Evolutionary conservation across 495 filamentous ascomycete genomes (phyloP).

Genomic region (Poronia punctata): DNA sequence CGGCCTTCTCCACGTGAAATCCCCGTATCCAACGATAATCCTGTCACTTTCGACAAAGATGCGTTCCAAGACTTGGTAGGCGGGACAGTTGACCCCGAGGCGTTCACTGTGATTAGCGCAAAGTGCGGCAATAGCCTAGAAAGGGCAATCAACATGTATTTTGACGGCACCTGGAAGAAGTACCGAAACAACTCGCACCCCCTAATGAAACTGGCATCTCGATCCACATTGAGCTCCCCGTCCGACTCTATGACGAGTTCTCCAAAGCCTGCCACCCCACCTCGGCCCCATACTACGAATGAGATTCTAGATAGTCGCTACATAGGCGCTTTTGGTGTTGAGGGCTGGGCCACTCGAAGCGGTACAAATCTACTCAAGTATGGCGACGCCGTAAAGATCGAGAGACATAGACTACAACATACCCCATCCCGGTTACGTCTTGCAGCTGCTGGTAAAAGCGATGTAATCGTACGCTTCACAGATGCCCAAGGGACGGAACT

Average conservation of each 20-base stretch:
- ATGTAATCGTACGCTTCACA: slow-evolving; percentile 92
- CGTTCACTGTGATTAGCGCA: slow-evolving; percentile 46
- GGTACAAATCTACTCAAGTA: slow-evolving; percentile 66
- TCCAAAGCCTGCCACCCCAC: slow-evolving; percentile 4
- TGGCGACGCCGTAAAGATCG: slow-evolving; percentile 74
- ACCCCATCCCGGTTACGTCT: slow-evolving; percentile 41
- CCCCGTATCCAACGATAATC: slow-evolving; percentile 2
- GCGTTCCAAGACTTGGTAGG: slow-evolving; percentile 68
- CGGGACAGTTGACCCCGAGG: slow-evolving; percentile 47
- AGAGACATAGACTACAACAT: slow-evolving; percentile 68
- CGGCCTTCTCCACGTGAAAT: too few relatives aligned
- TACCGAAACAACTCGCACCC: slow-evolving; percentile 12
- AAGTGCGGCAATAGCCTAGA: slow-evolving; percentile 58
- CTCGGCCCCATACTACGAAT: slow-evolving; percentile 7
- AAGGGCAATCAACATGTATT: slow-evolving; percentile 74
- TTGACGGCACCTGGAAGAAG: slow-evolving; percentile 86
- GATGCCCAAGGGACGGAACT: slow-evolving; percentile 73
- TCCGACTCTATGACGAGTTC: slow-evolving; percentile 6
- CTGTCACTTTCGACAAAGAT: slow-evolving; percentile 53
- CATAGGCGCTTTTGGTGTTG: slow-evolving; percentile 85
- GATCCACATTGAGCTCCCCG: background rate
- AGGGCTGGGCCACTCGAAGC: slow-evolving; percentile 86
- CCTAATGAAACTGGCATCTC: slow-evolving; percentile 7
- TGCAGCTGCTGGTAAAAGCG: slow-evolving; percentile 51
- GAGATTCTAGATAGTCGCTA: slow-evolving; percentile 63